Evolutionary conservation across 2,329 filamentous ascomycete species (phyloP), one percentile per base, ranked within the genome.

Genomic region (Calonectria pauciramosa): DNA sequence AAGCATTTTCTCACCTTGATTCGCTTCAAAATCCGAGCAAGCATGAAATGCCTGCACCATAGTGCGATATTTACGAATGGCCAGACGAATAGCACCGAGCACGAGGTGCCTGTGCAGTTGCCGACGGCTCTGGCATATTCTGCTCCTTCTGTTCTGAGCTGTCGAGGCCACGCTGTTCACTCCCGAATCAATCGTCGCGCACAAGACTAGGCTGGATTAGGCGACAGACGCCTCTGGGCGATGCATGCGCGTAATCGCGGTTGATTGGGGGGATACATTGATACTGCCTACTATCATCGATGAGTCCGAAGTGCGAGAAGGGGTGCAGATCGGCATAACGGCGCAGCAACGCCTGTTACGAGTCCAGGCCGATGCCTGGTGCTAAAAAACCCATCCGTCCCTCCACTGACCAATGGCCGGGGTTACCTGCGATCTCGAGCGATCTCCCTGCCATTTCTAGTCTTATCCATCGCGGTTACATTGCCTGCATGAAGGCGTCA

Each of bases 401-500:
- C 14, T 63, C 23, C 8, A 28, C 34, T 28, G 56, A 8, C 56
- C 56, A 63, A 63, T 63, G 23, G 36, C 36, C 38, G 56, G 34
- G 16, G n/a, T 41, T 63, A 28, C 34, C 56, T 63, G 34, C 56
- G 56, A 63, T 63, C 34, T 38, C 16, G 56, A 41, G 56, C 56
- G 56, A 63, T 63, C 56, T 36, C n/a, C 26, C 32, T 26, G 44
- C 26, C n/a, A 20, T 36, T 51, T 41, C 36, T 38, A 41, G 56
- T 38, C 23, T 41, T 63, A 20, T 63, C 23, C 56, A 63, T 63
- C 56, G 56, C 6, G 23, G 56, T 41, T 38, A 38, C 56, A 63
- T 41, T 63, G n/a, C 36, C 56, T 63, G 56, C 56, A 63, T 41
- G 34, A 28, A 63, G 56, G 56, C 56, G 56, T 63, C 56, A 63